Conservation (phyloP, 495 filamentous ascomycete genomes). For the Trichoderma asperelloides region DNA sequence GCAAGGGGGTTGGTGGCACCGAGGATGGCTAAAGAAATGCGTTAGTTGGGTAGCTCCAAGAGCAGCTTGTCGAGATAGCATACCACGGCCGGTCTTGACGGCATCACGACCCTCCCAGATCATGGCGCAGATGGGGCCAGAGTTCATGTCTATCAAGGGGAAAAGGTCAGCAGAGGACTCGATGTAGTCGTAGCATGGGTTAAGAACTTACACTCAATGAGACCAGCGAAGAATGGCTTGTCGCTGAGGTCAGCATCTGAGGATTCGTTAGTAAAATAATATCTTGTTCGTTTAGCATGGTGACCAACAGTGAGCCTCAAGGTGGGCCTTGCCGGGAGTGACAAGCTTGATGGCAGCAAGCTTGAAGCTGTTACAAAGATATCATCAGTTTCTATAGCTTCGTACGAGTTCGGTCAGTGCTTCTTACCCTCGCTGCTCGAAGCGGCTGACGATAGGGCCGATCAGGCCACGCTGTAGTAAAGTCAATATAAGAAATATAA, state of each 20-base stretch:
- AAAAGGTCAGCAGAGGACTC: constrained; percentile 17
- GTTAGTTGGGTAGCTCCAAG: constrained; percentile 12
- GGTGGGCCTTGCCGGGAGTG: constrained; percentile 79
- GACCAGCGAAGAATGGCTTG: constrained; percentile 95
- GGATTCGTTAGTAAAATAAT: constrained; percentile 22
- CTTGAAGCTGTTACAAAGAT: constrained; percentile 64
- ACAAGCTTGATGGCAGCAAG: constrained; percentile 93
- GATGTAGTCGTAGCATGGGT: not conserved
- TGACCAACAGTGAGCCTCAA: constrained; percentile 83
- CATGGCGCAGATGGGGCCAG: constrained; percentile 96
- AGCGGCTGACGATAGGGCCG: constrained; percentile 92
- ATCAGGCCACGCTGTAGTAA: constrained; percentile 76
- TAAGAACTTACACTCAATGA: constrained; percentile 62
- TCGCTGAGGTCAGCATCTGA: constrained; percentile 72
- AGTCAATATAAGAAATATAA: constrained; percentile 12
- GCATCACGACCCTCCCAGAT: constrained; percentile 96
- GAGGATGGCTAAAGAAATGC: constrained; percentile 55
- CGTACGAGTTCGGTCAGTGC: not conserved
- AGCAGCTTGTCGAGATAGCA: constrained; percentile 18
- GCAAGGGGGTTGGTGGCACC: constrained; percentile 96
- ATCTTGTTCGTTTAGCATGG: constrained; percentile 10
- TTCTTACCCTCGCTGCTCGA: constrained; percentile 78
- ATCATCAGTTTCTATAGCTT: constrained; percentile 8
- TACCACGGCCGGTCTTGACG: constrained; percentile 95
- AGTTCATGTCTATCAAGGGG: constrained; percentile 71